A percentile compares a stretch with the other conserved stretches of the same genome.
Evolutionary conservation across 148 eudicot genomes (phyloP).

Genomic region (Rhododendron simsii): DNA sequence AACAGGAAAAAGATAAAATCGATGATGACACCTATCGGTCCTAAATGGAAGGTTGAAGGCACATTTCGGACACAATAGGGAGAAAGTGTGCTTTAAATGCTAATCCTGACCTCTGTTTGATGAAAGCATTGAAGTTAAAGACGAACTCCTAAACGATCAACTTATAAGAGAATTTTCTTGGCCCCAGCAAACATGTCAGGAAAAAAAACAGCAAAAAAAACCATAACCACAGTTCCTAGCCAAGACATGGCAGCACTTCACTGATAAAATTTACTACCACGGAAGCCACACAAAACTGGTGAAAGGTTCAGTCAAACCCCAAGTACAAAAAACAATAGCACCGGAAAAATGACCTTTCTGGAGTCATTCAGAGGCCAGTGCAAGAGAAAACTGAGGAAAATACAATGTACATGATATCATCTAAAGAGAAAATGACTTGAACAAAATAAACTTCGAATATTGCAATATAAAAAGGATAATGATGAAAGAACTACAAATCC

Average conservation of each 20-base stretch:
- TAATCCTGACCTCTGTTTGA: background rate
- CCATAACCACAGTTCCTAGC: background rate
- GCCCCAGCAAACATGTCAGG: background rate
- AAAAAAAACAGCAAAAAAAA: background rate
- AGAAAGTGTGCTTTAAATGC: background rate
- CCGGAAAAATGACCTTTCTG: background rate
- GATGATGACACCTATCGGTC: background rate
- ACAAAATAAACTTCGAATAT: background rate
- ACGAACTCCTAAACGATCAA: background rate
- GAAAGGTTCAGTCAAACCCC: background rate
- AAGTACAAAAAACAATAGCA: background rate
- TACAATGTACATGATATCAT: background rate
- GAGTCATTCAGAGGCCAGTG: background rate
- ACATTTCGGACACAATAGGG: background rate
- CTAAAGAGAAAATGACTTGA: background rate
- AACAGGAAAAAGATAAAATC: background rate
- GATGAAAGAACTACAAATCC: background rate
- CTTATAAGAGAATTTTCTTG: background rate
- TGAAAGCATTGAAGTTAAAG: background rate
- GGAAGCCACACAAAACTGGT: background rate
- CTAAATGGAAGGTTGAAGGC: background rate
- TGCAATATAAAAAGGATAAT: background rate
- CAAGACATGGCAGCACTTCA: background rate
- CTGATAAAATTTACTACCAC: background rate
- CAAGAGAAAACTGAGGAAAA: background rate